A percentile compares a stretch with the other conserved stretches of the same genome.
phyloP scores from a whole-genome alignment of 345 rosid genomes.

The Euphorbia peplus region DNA sequence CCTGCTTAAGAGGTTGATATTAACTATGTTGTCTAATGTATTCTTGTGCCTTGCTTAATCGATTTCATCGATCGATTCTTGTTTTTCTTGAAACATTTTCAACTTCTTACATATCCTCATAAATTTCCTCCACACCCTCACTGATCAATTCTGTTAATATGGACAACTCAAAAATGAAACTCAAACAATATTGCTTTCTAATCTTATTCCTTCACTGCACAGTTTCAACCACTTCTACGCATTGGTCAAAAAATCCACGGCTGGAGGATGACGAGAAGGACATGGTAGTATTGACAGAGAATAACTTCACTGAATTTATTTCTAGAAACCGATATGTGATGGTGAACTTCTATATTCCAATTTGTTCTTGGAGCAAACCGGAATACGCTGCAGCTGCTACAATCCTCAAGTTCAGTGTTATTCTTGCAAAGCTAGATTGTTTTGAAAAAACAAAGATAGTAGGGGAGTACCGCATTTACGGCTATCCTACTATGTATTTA shows the following conservation, averaged over 20 bases:
- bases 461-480: background rate
- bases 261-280: conserved; percentile 8
- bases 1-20: no score
- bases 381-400: conserved; percentile 29
- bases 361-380: conserved; percentile 18
- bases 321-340: conserved; percentile 19
- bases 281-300: conserved; percentile 11
- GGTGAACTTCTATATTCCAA: conserved; percentile 19
- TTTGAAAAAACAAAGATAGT: background rate
- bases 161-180: no score
- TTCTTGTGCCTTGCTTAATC: no score
- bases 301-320: conserved; percentile 24
- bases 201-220: background rate
- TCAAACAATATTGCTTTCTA: background rate
- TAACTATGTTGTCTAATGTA: no score
- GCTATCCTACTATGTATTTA: conserved; percentile 12
- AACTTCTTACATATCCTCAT: no score
- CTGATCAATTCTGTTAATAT: no score
- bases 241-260: no score
- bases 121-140: no score
- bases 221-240: background rate
- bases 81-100: no score
- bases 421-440: conserved; percentile 23
- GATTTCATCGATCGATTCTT: no score
- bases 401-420: conserved; percentile 21